These are phyloP conservation scores for Neurospora sp. DNA, from an alignment of 495 filamentous ascomycete species.

Conservation along the genomic window DNA sequence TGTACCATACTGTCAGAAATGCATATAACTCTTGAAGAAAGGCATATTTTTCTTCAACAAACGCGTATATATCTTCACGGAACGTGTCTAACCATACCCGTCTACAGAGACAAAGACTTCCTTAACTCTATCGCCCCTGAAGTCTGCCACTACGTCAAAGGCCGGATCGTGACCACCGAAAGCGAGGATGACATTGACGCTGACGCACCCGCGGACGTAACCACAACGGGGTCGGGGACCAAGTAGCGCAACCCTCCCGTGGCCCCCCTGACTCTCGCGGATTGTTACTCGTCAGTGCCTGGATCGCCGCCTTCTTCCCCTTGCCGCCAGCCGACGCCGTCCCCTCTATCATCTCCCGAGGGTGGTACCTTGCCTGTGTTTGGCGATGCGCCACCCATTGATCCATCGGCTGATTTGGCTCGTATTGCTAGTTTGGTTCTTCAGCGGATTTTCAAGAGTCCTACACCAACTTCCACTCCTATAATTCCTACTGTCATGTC, in stretches of 20 bases:
- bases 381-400: neutral
- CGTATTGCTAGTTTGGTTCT: neutral
- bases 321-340: neutral
- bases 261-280: neutral
- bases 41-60: too few relatives aligned
- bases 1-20: too few relatives aligned
- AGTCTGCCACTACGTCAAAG: slow-evolving; percentile 36
- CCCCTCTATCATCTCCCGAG: neutral
- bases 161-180: slow-evolving; percentile 31
- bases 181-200: slow-evolving; percentile 34
- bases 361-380: neutral
- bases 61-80: too few relatives aligned
- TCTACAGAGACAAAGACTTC: slow-evolving; percentile 33
- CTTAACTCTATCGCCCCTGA: slow-evolving; percentile 43
- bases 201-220: neutral
- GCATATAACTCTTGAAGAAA: too few relatives aligned
- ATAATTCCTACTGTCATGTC: neutral
- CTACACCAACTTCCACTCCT: neutral
- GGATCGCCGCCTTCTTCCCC: neutral
- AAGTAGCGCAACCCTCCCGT: neutral
- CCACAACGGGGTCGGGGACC: neutral
- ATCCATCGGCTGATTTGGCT: neutral
- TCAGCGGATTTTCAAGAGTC: neutral
- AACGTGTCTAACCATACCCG: neutral
- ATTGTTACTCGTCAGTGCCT: neutral